Conservation (phyloP, 768 basidiomycete species). For the Suillus tomentosus region DNA sequence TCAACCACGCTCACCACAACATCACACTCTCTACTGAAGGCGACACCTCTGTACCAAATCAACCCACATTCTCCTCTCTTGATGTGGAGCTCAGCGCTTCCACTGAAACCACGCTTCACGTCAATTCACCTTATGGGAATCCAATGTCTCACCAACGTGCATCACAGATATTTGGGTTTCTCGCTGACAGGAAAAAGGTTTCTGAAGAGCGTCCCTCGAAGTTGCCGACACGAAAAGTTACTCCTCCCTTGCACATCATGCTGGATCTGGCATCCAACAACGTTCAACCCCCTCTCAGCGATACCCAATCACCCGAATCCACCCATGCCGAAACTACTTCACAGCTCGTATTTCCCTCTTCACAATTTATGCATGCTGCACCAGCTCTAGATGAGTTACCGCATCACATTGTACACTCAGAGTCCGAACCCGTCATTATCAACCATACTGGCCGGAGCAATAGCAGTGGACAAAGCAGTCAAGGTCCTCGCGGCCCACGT, state of each 20-base stretch:
- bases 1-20: conserved; percentile 34
- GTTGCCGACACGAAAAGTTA: conserved; percentile 33
- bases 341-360: conserved; percentile 9
- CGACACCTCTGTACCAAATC: conserved; percentile 42
- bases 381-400: conserved; percentile 4
- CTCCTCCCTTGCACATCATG: conserved; percentile 32
- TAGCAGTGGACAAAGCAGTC: conserved; percentile 35
- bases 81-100: conserved; percentile 69
- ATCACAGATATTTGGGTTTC: conserved; percentile 74
- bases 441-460: conserved; percentile 26
- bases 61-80: conserved; percentile 63
- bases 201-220: conserved; percentile 37
- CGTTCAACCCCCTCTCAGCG: conserved; percentile 19
- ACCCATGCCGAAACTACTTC: conserved; percentile 14
- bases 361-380: conserved; percentile 14
- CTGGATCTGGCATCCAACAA: conserved; percentile 24
- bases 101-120: conserved; percentile 37
- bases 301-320: conserved; percentile 24
- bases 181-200: conserved; percentile 50
- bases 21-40: conserved; percentile 47
- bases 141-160: conserved; percentile 65
- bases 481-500: conserved; percentile 48
- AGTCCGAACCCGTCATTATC: conserved; percentile 2
- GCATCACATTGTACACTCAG: conserved; percentile 10
- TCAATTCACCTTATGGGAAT: conserved; percentile 37